Conservation (phyloP, 192 early-diverging fungal genomes). For the Cladochytrium replicatum region DNA sequence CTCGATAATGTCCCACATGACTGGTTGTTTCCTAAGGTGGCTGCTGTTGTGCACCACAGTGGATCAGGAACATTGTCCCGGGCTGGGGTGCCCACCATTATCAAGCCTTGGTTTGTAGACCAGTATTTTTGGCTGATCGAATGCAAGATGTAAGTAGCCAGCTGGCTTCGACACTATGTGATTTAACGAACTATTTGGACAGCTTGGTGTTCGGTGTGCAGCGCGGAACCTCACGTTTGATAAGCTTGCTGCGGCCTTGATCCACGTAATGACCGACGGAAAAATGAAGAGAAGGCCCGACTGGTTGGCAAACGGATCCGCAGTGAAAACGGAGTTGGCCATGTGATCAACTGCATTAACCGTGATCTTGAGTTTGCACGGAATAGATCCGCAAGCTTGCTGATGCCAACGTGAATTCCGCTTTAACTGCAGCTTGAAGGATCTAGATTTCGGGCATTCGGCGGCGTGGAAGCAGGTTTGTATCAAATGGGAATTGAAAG, state of each 20-base stretch:
- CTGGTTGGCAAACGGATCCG: conserved; percentile 44
- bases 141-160: conserved; percentile 30
- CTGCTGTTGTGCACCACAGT: conserved; percentile 66
- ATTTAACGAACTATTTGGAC: neutral
- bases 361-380: conserved; percentile 47
- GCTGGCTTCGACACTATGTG: neutral
- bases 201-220: conserved; percentile 48
- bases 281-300: conserved; percentile 38
- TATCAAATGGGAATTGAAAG: too few relatives aligned
- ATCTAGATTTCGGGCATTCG: too few relatives aligned
- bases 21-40: conserved; percentile 59
- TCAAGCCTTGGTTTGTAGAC: conserved; percentile 54
- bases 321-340: conserved; percentile 46
- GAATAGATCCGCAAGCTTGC: too few relatives aligned
- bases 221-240: conserved; percentile 47
- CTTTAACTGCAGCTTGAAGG: too few relatives aligned
- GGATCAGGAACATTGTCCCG: conserved; percentile 65
- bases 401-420: too few relatives aligned
- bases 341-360: conserved; percentile 51
- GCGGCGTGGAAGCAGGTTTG: too few relatives aligned
- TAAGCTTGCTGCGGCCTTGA: conserved; percentile 36
- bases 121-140: conserved; percentile 58
- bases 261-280: conserved; percentile 40
- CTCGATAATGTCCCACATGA: conserved; percentile 64
- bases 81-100: conserved; percentile 57